phyloP scores from a whole-genome alignment of 345 rosid species.

The Anastatica hierochuntica region DNA sequence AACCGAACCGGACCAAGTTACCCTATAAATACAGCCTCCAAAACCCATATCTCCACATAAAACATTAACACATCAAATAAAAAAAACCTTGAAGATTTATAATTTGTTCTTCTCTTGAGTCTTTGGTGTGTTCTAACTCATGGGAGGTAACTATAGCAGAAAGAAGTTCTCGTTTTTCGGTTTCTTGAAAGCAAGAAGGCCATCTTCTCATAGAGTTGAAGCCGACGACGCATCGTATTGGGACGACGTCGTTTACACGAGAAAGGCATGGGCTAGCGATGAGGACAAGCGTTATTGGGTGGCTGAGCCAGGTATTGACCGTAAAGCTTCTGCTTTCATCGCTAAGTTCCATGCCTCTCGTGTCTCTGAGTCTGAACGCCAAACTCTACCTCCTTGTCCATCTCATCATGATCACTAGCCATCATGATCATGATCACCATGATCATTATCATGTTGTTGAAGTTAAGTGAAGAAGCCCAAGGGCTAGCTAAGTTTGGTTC shows the following conservation, averaged over 20 bases:
- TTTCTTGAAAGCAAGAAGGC: slow-evolving; percentile 32
- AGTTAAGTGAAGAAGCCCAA: no score
- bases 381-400: slow-evolving; percentile 24
- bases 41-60: slow-evolving; percentile 1
- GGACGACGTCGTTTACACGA: slow-evolving; percentile 20
- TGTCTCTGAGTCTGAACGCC: slow-evolving; percentile 34
- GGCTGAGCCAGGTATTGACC: slow-evolving; percentile 38
- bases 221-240: not conserved
- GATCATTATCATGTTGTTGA: not conserved
- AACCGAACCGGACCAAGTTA: slow-evolving; percentile 14
- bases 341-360: slow-evolving; percentile 41
- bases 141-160: slow-evolving; percentile 35
- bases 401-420: not conserved
- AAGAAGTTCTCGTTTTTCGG: slow-evolving; percentile 27
- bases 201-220: slow-evolving; percentile 19
- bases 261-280: slow-evolving; percentile 39
- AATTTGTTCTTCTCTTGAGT: not conserved
- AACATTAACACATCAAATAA: slow-evolving; percentile 2
- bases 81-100: not conserved
- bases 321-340: no score
- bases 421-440: not conserved
- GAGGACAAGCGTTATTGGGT: slow-evolving; percentile 34
- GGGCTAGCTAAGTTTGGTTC: slow-evolving; percentile 8
- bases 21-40: slow-evolving; percentile 17
- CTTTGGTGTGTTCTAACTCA: slow-evolving; percentile 6